These are phyloP conservation scores for Seminavis robusta DNA, from an alignment of 108 stramenopile species.

Conservation along the genomic window DNA sequence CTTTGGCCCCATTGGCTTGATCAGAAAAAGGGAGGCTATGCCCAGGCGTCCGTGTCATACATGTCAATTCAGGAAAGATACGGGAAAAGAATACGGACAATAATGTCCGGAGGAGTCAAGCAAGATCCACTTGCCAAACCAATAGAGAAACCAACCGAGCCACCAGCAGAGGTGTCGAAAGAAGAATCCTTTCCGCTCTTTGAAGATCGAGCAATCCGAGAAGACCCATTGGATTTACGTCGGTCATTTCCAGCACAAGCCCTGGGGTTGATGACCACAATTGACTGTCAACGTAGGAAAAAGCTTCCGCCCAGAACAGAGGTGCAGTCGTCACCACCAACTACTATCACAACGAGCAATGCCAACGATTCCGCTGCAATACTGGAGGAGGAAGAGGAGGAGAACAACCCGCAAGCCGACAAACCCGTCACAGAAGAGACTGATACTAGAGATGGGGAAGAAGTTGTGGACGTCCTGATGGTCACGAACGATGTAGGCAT, in stretches of 20 bases:
- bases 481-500: conserved; percentile 63
- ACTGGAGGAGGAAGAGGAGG: background rate
- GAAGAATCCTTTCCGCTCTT: conserved; percentile 72
- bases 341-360: conserved; percentile 20
- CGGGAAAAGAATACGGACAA: conserved; percentile 8
- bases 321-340: background rate
- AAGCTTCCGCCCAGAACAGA: too few relatives aligned
- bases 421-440: background rate
- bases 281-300: conserved; percentile 47
- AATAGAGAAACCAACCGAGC: conserved; percentile 10
- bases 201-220: conserved; percentile 55
- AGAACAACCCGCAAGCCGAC: too few relatives aligned
- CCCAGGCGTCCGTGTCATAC: conserved; percentile 60
- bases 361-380: too few relatives aligned
- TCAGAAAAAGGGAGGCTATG: conserved; percentile 49
- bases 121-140: conserved; percentile 16
- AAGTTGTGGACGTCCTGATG: background rate
- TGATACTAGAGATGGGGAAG: conserved; percentile 1
- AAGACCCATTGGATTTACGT: conserved; percentile 44
- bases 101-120: conserved; percentile 37
- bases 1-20: too few relatives aligned
- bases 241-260: conserved; percentile 53
- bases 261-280: conserved; percentile 59
- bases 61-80: conserved; percentile 31
- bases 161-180: conserved; percentile 13